Percentiles rank a stretch among this genome's conserved stretches.
These are phyloP conservation scores for Podaxis carcinomalis DNA, from an alignment of 768 basidiomycete species.

Conservation along the genomic window DNA sequence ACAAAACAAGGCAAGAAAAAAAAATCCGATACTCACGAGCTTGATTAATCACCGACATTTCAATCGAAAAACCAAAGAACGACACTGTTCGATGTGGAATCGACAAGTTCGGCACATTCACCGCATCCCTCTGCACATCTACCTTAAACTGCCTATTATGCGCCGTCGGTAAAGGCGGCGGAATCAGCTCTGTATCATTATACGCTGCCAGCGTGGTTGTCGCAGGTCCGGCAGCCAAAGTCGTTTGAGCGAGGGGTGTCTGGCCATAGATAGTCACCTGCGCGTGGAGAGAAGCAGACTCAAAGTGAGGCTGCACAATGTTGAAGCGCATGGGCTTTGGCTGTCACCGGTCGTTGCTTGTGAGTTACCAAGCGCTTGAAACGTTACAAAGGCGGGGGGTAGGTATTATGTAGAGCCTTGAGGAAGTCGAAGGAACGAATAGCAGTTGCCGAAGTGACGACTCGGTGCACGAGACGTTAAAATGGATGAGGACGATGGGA, in stretches of 20 bases:
- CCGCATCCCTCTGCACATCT: slow-evolving; percentile 32
- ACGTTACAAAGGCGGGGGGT: neutral
- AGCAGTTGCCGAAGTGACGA: neutral
- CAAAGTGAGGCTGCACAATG: neutral
- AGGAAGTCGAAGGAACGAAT: neutral
- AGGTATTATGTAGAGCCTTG: neutral
- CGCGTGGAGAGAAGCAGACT: slow-evolving; percentile 3
- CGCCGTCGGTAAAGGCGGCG: slow-evolving; percentile 46
- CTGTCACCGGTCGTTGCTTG: neutral
- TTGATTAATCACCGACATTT: slow-evolving; percentile 68
- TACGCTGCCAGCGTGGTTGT: slow-evolving; percentile 41
- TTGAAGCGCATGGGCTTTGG: neutral
- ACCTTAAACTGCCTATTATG: slow-evolving; percentile 41
- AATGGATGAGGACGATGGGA: neutral
- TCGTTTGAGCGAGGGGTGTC: slow-evolving; percentile 23
- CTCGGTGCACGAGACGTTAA: neutral
- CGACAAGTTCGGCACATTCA: slow-evolving; percentile 28
- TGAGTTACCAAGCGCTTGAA: neutral
- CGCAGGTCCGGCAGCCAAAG: slow-evolving; percentile 1
- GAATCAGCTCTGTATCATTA: slow-evolving; percentile 43
- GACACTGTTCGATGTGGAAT: slow-evolving; percentile 41
- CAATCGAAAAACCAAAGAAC: slow-evolving; percentile 73
- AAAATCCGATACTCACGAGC: slow-evolving; percentile 41
- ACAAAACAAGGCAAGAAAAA: neutral
- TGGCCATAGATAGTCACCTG: slow-evolving; percentile 30